Percentiles rank a stretch among this genome's conserved stretches.
phyloP scores from a whole-genome alignment of 2,329 filamentous ascomycete genomes.

The Metarhizium humberi region DNA sequence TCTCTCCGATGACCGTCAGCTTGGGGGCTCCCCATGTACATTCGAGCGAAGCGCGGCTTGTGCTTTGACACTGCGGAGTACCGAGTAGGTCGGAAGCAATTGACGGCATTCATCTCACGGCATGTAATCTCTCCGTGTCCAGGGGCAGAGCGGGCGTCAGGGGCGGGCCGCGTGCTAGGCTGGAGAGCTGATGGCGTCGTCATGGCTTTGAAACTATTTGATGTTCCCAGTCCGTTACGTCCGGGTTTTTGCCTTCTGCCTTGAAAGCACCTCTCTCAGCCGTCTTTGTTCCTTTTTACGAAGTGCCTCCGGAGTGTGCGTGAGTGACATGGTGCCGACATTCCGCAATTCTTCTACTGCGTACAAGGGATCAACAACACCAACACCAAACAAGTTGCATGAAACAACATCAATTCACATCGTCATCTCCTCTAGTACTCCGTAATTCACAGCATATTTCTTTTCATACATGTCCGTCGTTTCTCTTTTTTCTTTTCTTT shows the following conservation, averaged over 20 bases:
- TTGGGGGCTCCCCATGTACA: too few species aligned
- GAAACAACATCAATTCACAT: background rate
- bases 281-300: background rate
- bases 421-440: background rate
- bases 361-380: too few species aligned
- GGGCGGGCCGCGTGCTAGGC: background rate
- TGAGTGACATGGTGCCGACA: too few species aligned
- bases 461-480: background rate
- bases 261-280: background rate
- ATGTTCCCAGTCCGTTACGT: background rate
- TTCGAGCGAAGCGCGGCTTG: too few species aligned
- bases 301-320: background rate
- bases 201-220: background rate
- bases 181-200: background rate
- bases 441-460: background rate
- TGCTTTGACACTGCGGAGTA: too few species aligned
- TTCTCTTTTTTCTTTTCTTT: background rate
- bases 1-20: too few species aligned
- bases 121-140: too few species aligned
- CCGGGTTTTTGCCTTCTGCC: background rate
- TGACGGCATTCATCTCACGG: too few species aligned
- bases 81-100: too few species aligned
- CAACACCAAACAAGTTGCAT: too few species aligned
- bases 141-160: background rate
- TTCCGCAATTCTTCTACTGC: too few species aligned